These are phyloP conservation scores for Centella asiatica DNA, from an alignment of 129 eudicot genomes.

Conservation along the genomic window DNA sequence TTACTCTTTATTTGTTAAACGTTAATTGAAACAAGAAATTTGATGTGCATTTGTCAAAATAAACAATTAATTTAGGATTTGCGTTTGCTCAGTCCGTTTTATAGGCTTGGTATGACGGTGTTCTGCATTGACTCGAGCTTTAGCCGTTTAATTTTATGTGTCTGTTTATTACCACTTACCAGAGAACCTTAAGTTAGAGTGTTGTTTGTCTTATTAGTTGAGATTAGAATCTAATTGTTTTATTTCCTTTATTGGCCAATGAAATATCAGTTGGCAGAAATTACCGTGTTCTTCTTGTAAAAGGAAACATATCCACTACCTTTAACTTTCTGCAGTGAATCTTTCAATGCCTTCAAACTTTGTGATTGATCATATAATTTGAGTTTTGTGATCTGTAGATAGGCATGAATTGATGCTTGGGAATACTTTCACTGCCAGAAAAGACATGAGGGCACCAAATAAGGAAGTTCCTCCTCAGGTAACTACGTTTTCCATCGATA, in stretches of 20 bases:
- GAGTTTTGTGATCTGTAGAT: too few species aligned
- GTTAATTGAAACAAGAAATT: too few species aligned
- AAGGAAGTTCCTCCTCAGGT: conserved; percentile 84
- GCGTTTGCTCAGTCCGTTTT: background rate
- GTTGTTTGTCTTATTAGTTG: too few species aligned
- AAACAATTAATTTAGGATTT: background rate
- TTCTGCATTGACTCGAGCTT: background rate
- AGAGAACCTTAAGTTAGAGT: background rate
- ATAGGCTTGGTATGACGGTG: background rate
- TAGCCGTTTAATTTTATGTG: background rate
- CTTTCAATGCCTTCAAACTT: conserved; percentile 7
- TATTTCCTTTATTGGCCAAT: too few species aligned
- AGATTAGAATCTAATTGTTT: too few species aligned
- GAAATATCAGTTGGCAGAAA: background rate
- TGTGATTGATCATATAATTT: too few species aligned
- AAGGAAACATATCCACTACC: background rate
- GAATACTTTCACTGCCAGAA: conserved; percentile 46
- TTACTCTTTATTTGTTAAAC: background rate
- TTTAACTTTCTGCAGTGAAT: background rate
- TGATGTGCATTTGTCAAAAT: background rate
- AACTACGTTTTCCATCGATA: conserved; percentile 18
- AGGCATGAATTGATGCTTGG: conserved; percentile 85
- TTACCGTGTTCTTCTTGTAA: background rate
- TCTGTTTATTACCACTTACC: background rate
- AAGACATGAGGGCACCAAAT: conserved; percentile 50